Evolutionary conservation across 805 yeast species (phyloP).

Genomic region (Saturnispora dispora): DNA sequence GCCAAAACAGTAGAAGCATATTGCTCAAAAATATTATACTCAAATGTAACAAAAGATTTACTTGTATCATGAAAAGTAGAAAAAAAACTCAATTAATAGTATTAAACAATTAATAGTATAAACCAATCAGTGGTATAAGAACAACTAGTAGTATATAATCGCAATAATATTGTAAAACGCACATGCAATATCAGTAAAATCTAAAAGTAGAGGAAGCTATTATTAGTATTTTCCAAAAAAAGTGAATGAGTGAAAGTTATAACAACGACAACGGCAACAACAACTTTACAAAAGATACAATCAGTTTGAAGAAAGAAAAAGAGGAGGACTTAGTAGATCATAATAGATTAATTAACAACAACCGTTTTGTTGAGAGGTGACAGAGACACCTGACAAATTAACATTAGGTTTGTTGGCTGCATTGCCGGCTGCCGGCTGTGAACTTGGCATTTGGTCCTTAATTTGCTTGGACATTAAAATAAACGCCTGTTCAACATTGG

Average conservation of each 20-base stretch:
- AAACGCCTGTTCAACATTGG: constrained; percentile 97
- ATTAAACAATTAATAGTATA: background rate
- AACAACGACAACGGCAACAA: background rate
- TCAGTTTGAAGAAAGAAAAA: background rate
- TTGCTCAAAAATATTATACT: too few relatives aligned
- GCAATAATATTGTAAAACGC: background rate
- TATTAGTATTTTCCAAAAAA: background rate
- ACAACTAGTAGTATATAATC: background rate
- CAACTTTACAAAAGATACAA: background rate
- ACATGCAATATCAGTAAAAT: background rate
- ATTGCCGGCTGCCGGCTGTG: constrained; percentile 34
- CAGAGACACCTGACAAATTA: constrained; percentile 63
- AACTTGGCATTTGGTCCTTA: constrained; percentile 84
- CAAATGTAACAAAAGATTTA: too few relatives aligned
- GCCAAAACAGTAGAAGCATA: too few relatives aligned
- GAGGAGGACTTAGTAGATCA: background rate
- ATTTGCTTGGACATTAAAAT: constrained; percentile 98
- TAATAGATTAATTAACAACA: constrained; percentile 35
- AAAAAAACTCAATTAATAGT: background rate
- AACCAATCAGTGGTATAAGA: background rate
- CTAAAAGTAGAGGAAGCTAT: background rate
- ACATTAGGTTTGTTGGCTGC: constrained; percentile 50
- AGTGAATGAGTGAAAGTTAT: background rate
- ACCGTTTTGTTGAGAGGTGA: constrained; percentile 34
- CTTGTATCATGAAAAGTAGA: background rate